A percentile compares a stretch with the other conserved stretches of the same genome.
These are phyloP conservation scores for Teratosphaeria epicoccoides DNA, from an alignment of 2,329 filamentous ascomycete species.

Conservation along the genomic window DNA sequence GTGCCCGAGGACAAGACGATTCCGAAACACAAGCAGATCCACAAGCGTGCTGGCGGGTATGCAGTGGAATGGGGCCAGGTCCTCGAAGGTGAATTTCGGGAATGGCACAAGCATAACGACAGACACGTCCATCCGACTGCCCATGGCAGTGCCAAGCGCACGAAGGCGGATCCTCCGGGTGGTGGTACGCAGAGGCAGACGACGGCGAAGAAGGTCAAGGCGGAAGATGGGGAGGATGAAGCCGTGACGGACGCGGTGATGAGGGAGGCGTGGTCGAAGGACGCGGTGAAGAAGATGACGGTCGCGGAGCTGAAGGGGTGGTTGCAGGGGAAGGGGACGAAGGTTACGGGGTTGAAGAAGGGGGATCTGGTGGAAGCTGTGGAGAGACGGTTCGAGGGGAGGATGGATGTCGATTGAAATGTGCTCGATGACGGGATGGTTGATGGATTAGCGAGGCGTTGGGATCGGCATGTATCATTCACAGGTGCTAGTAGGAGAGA, in stretches of 20 bases:
- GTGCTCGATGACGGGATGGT: neutral
- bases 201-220: constrained; percentile 37
- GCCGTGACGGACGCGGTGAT: constrained; percentile 35
- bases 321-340: constrained; percentile 18
- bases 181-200: constrained; percentile 10
- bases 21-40: constrained; percentile 77
- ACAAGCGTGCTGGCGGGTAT: constrained; percentile 74
- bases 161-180: constrained; percentile 13
- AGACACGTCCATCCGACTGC: constrained; percentile 32
- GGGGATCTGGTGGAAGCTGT: constrained; percentile 26
- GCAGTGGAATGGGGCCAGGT: constrained; percentile 65
- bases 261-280: constrained; percentile 33
- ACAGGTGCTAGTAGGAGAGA: no score
- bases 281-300: constrained; percentile 32
- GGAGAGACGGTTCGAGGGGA: constrained; percentile 27
- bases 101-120: constrained; percentile 26
- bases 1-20: constrained; percentile 65
- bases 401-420: constrained; percentile 22
- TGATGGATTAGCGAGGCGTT: constrained; percentile 4
- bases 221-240: constrained; percentile 20
- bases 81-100: constrained; percentile 49
- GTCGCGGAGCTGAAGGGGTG: constrained; percentile 25
- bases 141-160: constrained; percentile 37
- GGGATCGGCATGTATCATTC: neutral
- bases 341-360: constrained; percentile 21